Evolutionary conservation across 2,329 filamentous ascomycete genomes (phyloP).

Genomic region (Metarhizium album): DNA sequence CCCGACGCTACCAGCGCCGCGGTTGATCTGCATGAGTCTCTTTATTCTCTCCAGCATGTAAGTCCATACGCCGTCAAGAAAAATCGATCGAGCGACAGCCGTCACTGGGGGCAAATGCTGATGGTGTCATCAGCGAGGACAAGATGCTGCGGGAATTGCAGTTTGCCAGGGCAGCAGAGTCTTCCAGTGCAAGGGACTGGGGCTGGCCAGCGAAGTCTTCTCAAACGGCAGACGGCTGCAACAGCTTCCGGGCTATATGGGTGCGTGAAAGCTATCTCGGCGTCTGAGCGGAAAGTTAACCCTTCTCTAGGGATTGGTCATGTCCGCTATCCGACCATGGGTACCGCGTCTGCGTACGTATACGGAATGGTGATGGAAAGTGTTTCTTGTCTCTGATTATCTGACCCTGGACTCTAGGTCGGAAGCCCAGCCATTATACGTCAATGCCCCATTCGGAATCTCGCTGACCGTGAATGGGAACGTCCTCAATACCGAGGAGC

Average conservation of each 20-base stretch:
- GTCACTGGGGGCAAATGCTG: constrained; percentile 10
- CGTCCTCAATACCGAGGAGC: constrained; percentile 63
- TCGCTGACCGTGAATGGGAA: constrained; percentile 81
- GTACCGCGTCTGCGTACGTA: constrained; percentile 49
- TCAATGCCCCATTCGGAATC: constrained; percentile 72
- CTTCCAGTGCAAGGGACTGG: constrained; percentile 72
- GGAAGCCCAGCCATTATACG: constrained; percentile 88
- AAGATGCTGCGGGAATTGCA: constrained; percentile 83
- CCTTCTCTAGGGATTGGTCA: constrained; percentile 48
- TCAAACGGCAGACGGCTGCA: constrained; percentile 63
- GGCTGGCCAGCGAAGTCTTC: constrained; percentile 46
- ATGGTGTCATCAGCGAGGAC: constrained; percentile 40
- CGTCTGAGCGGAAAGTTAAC: not conserved
- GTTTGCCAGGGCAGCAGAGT: constrained; percentile 68
- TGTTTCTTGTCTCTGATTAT: constrained; percentile 1
- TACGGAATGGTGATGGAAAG: not conserved
- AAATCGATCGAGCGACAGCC: constrained; percentile 10
- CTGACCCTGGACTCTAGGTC: constrained; percentile 39
- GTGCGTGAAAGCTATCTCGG: constrained; percentile 6
- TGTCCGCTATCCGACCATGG: constrained; percentile 80
- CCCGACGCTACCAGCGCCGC: constrained; percentile 34
- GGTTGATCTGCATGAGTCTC: constrained; percentile 56
- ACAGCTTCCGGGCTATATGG: constrained; percentile 61
- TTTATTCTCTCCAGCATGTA: constrained; percentile 56
- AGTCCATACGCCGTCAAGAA: constrained; percentile 11